These are phyloP conservation scores for Babesia bovis DNA, from an alignment of 169 alveolate genomes.

Conservation along the genomic window DNA sequence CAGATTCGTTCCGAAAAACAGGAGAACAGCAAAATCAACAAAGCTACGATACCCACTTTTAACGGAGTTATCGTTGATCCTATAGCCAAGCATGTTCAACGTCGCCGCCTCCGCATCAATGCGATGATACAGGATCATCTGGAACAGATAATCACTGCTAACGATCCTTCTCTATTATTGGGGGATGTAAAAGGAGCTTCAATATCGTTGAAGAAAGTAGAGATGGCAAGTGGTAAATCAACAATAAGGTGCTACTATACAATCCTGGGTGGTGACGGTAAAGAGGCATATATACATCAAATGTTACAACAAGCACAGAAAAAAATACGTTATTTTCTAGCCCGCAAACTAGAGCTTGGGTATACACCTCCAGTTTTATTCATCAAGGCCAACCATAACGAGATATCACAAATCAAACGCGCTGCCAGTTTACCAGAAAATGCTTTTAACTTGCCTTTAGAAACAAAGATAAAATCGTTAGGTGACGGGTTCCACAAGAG, in stretches of 20 bases:
- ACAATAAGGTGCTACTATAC: slow-evolving; percentile 73
- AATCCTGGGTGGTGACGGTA: slow-evolving; percentile 54
- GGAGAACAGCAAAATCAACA: slow-evolving; percentile 67
- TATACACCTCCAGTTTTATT: slow-evolving; percentile 79
- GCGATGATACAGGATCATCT: slow-evolving; percentile 72
- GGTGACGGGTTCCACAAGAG: slow-evolving; percentile 16
- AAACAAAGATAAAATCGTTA: background rate
- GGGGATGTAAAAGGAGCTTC: slow-evolving; percentile 69
- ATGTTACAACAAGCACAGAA: slow-evolving; percentile 64
- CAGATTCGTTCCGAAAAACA: slow-evolving; percentile 71
- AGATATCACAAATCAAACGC: slow-evolving; percentile 24
- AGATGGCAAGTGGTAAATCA: slow-evolving; percentile 71
- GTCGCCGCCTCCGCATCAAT: slow-evolving; percentile 69
- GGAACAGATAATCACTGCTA: slow-evolving; percentile 72
- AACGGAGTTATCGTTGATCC: slow-evolving; percentile 75
- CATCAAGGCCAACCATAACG: slow-evolving; percentile 47
- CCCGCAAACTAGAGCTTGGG: slow-evolving; percentile 76
- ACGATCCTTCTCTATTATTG: slow-evolving; percentile 65
- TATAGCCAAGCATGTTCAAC: slow-evolving; percentile 69
- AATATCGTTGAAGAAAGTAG: slow-evolving; percentile 72
- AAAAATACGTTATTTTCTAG: slow-evolving; percentile 68
- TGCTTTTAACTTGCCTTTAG: slow-evolving; percentile 45
- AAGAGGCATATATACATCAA: slow-evolving; percentile 62
- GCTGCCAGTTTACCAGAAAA: slow-evolving; percentile 20
- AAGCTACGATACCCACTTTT: slow-evolving; percentile 72